These are phyloP conservation scores for Neocallimastix lanati DNA, from an alignment of 192 early-diverging fungal species.

Conservation along the genomic window DNA sequence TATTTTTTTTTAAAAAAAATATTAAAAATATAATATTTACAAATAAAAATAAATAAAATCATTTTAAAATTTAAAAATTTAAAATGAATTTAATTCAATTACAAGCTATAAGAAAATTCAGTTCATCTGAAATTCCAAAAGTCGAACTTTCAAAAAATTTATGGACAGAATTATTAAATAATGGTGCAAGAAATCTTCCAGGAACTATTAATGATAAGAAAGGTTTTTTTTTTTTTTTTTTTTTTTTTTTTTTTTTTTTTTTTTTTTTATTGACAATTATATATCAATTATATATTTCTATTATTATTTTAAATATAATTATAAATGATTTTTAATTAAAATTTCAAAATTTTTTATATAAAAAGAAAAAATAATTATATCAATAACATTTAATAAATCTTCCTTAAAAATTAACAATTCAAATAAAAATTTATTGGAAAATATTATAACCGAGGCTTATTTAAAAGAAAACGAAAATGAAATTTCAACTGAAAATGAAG, in stretches of 20 bases:
- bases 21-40: too few species aligned
- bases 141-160: not conserved
- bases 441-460: not conserved
- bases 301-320: too few species aligned
- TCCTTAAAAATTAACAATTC: not conserved
- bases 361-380: not conserved
- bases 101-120: not conserved
- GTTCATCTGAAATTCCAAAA: not conserved
- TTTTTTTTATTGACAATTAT: too few species aligned
- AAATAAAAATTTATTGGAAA: not conserved
- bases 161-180: not conserved
- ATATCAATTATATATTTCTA: too few species aligned
- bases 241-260: too few species aligned
- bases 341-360: too few species aligned
- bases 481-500: not conserved
- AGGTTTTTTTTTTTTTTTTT: not conserved
- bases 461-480: not conserved
- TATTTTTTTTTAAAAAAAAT: too few species aligned
- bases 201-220: not conserved
- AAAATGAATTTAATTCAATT: not conserved
- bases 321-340: too few species aligned
- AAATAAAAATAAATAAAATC: too few species aligned
- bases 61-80: too few species aligned
- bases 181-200: not conserved
- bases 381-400: not conserved